Evolutionary conservation across 2,329 filamentous ascomycete species (phyloP), one percentile per base, ranked within the genome.

Genomic region (Didymella arachidicola): DNA sequence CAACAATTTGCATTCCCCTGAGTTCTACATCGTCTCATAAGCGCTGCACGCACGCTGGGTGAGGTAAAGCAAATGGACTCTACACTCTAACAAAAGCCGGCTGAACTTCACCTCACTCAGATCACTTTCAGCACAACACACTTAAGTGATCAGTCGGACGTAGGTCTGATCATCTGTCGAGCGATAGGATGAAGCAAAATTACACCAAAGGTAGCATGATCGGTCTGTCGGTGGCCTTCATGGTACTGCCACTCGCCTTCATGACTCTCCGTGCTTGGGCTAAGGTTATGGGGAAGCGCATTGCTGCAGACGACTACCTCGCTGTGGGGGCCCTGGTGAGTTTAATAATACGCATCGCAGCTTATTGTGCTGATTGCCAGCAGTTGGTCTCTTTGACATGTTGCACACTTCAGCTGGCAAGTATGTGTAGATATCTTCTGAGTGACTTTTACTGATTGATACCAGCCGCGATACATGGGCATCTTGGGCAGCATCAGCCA

Each of bases 261-360:
- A 59, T 70, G 14, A 52, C 60, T 30, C 58, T 71, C 7, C 66
- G 69, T 2, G 19, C 67, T 11, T 70, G 67, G 67, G 67, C 66
- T 10, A 71, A 71, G 36, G 32, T 57, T 10, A 36, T 65, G 30
- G 41, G 59, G 0, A 68, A 68, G 54, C 60, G 67, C 12, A 26
- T 71, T 30, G 64, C 49, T 27, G 65, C 57, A 62, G 67, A 71
- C 38, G 67, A 71, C 7, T 65, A 66, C 25, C 53, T 71, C n/a
- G 59, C 65, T 2, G 34, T 68, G 7, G 63, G 49, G n/a, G 69
- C 67, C 18, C 54, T 70, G 26, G 67, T 71, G 48, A 61, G 64
- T 56, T n/a, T 8, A 43, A n/a, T 7, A 6, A 4, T 4, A 5
- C 11, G 8, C 2, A 38, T 4, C 32, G 22, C 5, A 19, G 12